These are phyloP conservation scores for Leucocoprinus leucothites DNA, from an alignment of 768 basidiomycete genomes.

Conservation along the genomic window DNA sequence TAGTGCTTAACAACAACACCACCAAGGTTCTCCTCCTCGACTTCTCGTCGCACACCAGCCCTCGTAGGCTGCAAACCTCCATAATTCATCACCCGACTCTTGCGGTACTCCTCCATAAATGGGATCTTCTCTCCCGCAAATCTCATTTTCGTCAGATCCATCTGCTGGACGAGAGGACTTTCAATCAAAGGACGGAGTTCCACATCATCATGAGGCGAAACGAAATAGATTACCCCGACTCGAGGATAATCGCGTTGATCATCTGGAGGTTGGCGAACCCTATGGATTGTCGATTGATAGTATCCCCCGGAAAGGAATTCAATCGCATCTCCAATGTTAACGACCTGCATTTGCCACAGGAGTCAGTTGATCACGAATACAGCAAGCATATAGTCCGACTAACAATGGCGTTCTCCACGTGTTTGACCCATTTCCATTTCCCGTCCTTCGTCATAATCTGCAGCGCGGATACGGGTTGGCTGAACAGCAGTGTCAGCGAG, in stretches of 20 bases:
- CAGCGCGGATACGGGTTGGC: not conserved
- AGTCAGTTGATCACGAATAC: not conserved
- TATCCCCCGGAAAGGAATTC: slow-evolving; percentile 45
- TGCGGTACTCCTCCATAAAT: slow-evolving; percentile 1
- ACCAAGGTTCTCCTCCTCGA: not conserved
- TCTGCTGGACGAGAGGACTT: not conserved
- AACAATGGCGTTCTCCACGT: slow-evolving; percentile 1
- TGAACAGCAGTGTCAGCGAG: not conserved
- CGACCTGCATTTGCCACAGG: not conserved
- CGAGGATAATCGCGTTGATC: not conserved
- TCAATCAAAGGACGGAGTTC: not conserved
- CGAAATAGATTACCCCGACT: not conserved
- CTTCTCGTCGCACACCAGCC: not conserved
- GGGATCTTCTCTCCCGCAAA: not conserved
- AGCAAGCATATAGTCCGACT: not conserved
- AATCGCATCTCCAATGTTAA: slow-evolving; percentile 42
- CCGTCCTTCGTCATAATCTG: not conserved
- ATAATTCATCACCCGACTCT: not conserved
- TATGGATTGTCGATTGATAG: slow-evolving; percentile 43
- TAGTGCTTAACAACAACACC: slow-evolving; percentile 3
- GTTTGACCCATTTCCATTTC: slow-evolving; percentile 1
- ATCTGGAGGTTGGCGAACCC: not conserved
- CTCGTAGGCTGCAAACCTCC: not conserved
- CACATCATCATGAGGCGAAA: not conserved
- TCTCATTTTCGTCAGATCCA: slow-evolving; percentile 1